A percentile compares a stretch with the other conserved stretches of the same genome.
Conservation (phyloP, 768 basidiomycete genomes). For the Kwoniella newhampshirensis region DNA sequence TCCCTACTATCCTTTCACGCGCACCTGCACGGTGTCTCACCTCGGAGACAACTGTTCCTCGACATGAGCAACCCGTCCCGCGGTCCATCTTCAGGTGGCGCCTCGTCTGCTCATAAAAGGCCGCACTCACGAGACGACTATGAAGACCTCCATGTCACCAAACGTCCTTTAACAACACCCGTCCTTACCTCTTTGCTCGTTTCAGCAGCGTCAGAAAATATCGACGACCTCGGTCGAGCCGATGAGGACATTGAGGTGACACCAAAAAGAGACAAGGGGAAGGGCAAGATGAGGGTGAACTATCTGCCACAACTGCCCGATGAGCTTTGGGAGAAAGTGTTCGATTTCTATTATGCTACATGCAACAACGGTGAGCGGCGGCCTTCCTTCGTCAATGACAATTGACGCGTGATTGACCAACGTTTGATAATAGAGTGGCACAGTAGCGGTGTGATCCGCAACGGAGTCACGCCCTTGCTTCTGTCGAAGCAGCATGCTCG, state of each 20-base stretch:
- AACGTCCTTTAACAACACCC: too few relatives aligned
- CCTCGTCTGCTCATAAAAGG: too few relatives aligned
- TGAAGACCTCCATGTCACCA: too few relatives aligned
- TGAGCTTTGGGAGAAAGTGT: slow-evolving; percentile 39
- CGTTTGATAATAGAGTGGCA: slow-evolving; percentile 16
- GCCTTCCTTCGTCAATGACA: background rate
- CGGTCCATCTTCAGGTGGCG: too few relatives aligned
- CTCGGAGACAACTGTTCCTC: too few relatives aligned
- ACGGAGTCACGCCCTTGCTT: slow-evolving; percentile 16
- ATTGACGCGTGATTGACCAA: too few relatives aligned
- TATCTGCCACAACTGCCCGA: slow-evolving; percentile 36
- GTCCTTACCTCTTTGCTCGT: too few relatives aligned
- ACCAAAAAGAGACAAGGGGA: slow-evolving; percentile 22
- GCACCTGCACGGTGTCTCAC: too few relatives aligned
- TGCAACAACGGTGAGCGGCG: slow-evolving; percentile 20
- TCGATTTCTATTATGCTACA: slow-evolving; percentile 35
- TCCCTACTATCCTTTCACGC: too few relatives aligned
- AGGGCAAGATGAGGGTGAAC: slow-evolving; percentile 35
- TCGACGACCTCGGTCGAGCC: background rate
- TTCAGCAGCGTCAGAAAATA: too few relatives aligned
- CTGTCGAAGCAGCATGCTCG: slow-evolving; percentile 8
- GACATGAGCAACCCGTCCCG: too few relatives aligned
- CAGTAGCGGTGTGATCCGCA: background rate
- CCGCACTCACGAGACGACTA: too few relatives aligned
- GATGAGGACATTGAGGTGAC: background rate